Conservation (phyloP, 2,329 filamentous ascomycete genomes). For the Aspergillus brunneoviolaceus region DNA sequence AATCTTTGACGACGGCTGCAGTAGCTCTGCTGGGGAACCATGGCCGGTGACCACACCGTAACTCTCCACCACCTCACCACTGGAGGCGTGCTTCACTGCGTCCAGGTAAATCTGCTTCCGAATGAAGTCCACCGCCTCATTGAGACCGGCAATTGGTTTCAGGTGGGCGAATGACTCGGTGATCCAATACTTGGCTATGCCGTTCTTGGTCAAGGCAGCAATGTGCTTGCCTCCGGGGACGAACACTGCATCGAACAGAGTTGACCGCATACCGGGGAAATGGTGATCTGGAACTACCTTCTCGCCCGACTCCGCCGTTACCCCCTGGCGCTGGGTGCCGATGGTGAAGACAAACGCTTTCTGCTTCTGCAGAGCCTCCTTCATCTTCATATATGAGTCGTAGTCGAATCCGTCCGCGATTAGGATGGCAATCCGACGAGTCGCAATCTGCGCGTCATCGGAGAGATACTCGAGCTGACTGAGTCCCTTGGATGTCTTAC, state of each 20-base stretch:
- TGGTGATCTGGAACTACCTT: constrained; percentile 70
- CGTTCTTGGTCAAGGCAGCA: constrained; percentile 64
- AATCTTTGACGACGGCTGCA: constrained; percentile 53
- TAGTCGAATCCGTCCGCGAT: constrained; percentile 76
- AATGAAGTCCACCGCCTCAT: constrained; percentile 42
- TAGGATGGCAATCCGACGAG: constrained; percentile 71
- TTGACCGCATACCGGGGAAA: constrained; percentile 72
- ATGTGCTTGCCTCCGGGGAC: constrained; percentile 69
- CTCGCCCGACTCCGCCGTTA: constrained; percentile 62
- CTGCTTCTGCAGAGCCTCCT: constrained; percentile 60
- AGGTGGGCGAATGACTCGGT: constrained; percentile 79
- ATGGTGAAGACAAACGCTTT: constrained; percentile 72
- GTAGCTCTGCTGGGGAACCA: constrained; percentile 21
- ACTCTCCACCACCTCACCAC: constrained; percentile 25
- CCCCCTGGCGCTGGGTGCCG: constrained; percentile 63
- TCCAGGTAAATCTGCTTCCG: constrained; percentile 29
- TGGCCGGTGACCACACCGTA: constrained; percentile 38
- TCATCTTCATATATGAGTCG: constrained; percentile 63
- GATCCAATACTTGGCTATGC: constrained; percentile 73
- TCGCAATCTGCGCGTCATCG: constrained; percentile 64
- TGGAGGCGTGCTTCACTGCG: constrained; percentile 27
- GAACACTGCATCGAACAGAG: constrained; percentile 78
- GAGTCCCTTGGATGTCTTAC: constrained; percentile 63
- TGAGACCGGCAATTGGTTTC: constrained; percentile 72
- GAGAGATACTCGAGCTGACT: constrained; percentile 66